Base-by-base conservation (phyloP, 495 filamentous ascomycete genomes). In the Rusavskia elegans region DNA sequence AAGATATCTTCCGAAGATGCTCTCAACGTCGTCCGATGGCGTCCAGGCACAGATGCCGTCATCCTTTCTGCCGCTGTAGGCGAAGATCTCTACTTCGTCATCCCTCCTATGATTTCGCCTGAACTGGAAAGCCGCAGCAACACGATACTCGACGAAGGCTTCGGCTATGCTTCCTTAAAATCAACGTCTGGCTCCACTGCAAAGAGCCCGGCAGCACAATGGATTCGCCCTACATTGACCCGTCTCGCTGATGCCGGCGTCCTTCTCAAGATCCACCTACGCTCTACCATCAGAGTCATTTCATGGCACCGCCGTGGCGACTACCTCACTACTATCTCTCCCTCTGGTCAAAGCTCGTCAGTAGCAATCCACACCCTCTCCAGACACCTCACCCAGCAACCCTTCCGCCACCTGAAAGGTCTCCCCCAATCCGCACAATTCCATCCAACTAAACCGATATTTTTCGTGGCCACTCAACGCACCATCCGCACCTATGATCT, bases 401-500 rank as follows among this genome's bases (percentile, higher is more conserved):
- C 92, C 45, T 95, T 97, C 80, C 82, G 86, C 46, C 75, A 75
- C 17, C 74, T 83, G 63, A 88, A 89, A 63, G 80, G 85, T 29
- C 76, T 92, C 52, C 75, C 89, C 8, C 93, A 97, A 71, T 83
- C 84, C 8, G 88, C 85, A 7, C 82, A 85, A 52, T 98, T 98
- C 79, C 92, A 98, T 64, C 93, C 92, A 6, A 84, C 81, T 45
- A 81, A 89, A 50, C 89, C 93, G 5, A 80, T 93, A 48, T 86
- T 98, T 66, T 96, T 97, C 58, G 87, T 98, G 38, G 92, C 92
- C 19, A 97, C 93, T 25, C 89, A 93, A 64, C 84, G 87, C 48
- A 82, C 83, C 32, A 84, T 98, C 59, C 84, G 92, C 45, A 84
- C 80, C 58, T 98, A 97, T 68, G 90, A 98, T 64, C 77, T 98